Conservation (phyloP, 257 asterid genomes). For the Solanum gracilifrons region DNA sequence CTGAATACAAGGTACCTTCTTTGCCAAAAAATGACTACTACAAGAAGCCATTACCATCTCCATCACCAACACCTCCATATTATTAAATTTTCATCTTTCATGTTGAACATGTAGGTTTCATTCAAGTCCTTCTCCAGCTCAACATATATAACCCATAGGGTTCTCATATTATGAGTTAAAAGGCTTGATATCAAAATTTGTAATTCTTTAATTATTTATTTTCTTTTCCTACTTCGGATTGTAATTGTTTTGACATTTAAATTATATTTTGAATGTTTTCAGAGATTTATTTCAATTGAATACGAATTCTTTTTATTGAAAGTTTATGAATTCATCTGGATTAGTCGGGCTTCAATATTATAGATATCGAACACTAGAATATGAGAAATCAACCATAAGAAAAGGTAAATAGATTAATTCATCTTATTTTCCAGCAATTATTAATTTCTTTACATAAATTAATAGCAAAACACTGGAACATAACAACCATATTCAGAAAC, state of each 20-base stretch:
- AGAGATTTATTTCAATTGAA: neutral
- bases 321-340: neutral
- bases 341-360: neutral
- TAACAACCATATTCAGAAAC: neutral
- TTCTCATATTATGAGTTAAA: neutral
- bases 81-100: neutral
- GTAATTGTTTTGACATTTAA: neutral
- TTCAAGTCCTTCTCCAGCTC: neutral
- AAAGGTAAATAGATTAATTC: neutral
- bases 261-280: neutral
- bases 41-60: neutral
- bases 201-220: neutral
- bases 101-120: neutral
- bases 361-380: too few species aligned
- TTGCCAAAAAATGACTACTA: neutral
- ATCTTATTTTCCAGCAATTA: neutral
- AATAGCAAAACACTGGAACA: neutral
- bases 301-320: neutral
- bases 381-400: neutral
- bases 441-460: neutral
- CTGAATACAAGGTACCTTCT: neutral
- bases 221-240: neutral
- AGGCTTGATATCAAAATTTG: neutral
- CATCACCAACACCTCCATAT: neutral
- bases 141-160: neutral